phyloP scores from a whole-genome alignment of 2,329 filamentous ascomycete genomes.

The Neopestalotiopsis sp. region DNA sequence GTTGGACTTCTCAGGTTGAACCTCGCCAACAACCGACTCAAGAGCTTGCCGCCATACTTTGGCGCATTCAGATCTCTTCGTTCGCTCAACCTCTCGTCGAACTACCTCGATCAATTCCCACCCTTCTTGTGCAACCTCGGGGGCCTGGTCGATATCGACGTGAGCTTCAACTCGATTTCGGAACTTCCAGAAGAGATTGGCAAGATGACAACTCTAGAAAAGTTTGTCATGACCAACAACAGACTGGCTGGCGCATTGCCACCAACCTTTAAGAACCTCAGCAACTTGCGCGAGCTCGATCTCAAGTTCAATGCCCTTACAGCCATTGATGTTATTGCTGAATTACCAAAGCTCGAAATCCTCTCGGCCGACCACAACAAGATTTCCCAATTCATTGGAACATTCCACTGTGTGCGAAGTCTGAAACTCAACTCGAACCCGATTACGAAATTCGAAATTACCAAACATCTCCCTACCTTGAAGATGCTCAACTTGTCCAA shows the following conservation, averaged over 20 bases:
- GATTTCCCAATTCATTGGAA: slow-evolving; percentile 87
- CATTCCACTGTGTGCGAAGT: slow-evolving; percentile 83
- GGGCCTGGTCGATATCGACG: slow-evolving; percentile 87
- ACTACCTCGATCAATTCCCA: slow-evolving; percentile 85
- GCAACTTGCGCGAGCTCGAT: slow-evolving; percentile 87
- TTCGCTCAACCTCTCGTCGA: slow-evolving; percentile 91
- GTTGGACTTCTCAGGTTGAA: slow-evolving; percentile 85
- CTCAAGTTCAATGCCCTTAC: slow-evolving; percentile 91
- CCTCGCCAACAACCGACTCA: slow-evolving; percentile 90
- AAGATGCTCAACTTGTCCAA: slow-evolving; percentile 89
- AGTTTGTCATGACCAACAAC: slow-evolving; percentile 96
- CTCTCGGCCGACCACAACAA: slow-evolving; percentile 91
- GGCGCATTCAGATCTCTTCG: slow-evolving; percentile 79
- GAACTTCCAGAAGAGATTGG: slow-evolving; percentile 80
- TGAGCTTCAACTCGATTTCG: slow-evolving; percentile 94
- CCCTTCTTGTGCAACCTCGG: slow-evolving; percentile 82
- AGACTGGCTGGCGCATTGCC: slow-evolving; percentile 79
- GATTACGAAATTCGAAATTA: slow-evolving; percentile 90
- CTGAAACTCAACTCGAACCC: slow-evolving; percentile 94
- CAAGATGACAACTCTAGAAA: slow-evolving; percentile 78
- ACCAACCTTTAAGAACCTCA: slow-evolving; percentile 72
- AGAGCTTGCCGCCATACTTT: slow-evolving; percentile 80
- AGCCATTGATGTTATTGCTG: slow-evolving; percentile 85
- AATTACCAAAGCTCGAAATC: slow-evolving; percentile 85
- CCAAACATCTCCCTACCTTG: slow-evolving; percentile 76